phyloP scores from a whole-genome alignment of 805 yeast species.

The Danielia oregonensis region DNA sequence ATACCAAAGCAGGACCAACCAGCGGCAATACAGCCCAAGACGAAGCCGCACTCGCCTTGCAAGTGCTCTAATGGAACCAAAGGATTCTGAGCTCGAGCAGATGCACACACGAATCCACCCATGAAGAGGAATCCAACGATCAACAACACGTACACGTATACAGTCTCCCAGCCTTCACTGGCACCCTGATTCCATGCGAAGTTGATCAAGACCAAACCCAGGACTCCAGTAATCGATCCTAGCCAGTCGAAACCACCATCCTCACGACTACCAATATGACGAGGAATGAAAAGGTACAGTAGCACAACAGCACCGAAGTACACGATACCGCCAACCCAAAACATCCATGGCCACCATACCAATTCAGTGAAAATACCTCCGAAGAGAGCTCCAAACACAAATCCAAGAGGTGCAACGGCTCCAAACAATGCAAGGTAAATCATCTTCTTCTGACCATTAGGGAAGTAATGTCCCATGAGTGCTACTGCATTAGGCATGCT shows the following conservation, averaged over 20 bases:
- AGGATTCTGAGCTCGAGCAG: constrained; percentile 10
- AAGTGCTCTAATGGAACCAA: constrained; percentile 12
- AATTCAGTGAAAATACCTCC: constrained; percentile 21
- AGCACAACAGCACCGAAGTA: constrained; percentile 13
- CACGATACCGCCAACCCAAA: constrained; percentile 26
- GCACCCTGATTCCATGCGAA: constrained; percentile 21
- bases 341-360: constrained; percentile 36
- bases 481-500: constrained; percentile 34
- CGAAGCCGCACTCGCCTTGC: constrained; percentile 15
- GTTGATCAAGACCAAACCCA: constrained; percentile 15
- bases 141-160: constrained; percentile 16
- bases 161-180: constrained; percentile 17
- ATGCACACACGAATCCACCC: constrained; percentile 8
- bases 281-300: constrained; percentile 25
- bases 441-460: constrained; percentile 18
- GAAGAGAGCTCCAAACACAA: constrained; percentile 26
- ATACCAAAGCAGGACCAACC: constrained; percentile 21
- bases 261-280: constrained; percentile 18
- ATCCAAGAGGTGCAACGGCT: constrained; percentile 34
- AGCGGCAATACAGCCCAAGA: constrained; percentile 16
- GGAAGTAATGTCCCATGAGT: constrained; percentile 29
- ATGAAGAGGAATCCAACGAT: constrained; percentile 14
- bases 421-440: constrained; percentile 29
- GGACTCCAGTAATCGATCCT: constrained; percentile 19
- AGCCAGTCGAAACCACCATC: constrained; percentile 22